Evolutionary conservation across 306 rosid genomes (phyloP).

Genomic region (Abrus pulchellus): DNA sequence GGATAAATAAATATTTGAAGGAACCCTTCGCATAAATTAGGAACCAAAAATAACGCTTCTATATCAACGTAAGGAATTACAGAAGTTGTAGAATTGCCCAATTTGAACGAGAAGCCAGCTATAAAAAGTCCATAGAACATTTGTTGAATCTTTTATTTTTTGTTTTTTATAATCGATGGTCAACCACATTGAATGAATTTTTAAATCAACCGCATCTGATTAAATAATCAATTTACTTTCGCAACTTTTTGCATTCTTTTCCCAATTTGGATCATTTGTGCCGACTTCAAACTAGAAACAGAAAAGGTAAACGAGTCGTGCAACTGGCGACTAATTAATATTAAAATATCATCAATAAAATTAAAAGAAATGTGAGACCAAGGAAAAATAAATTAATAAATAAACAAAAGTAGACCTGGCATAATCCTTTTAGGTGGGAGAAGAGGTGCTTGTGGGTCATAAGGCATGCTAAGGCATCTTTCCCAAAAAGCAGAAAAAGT

Average conservation of each 20-base stretch:
- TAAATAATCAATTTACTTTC: slow-evolving; percentile 34
- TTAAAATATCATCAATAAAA: not conserved
- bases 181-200: slow-evolving; percentile 12
- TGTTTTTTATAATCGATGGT: not conserved
- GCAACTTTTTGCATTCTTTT: slow-evolving; percentile 19
- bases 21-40: not conserved
- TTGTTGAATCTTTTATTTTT: not conserved
- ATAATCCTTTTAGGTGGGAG: slow-evolving; percentile 96
- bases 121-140: slow-evolving; percentile 3
- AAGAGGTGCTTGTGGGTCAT: slow-evolving; percentile 96
- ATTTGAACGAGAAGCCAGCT: not conserved
- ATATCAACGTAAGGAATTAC: not conserved
- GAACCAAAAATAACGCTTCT: not conserved
- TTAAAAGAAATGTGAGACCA: slow-evolving; percentile 10
- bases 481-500: slow-evolving; percentile 95
- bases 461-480: slow-evolving; percentile 98
- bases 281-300: slow-evolving; percentile 40
- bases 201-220: slow-evolving; percentile 15
- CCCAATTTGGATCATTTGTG: slow-evolving; percentile 31
- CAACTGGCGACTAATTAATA: slow-evolving; percentile 34
- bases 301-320: not conserved
- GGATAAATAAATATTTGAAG: not conserved
- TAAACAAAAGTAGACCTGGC: slow-evolving; percentile 66
- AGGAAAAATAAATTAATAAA: slow-evolving; percentile 1
- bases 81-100: not conserved